These are phyloP conservation scores for Rhodotorula babjevae DNA, from an alignment of 768 basidiomycete species.

Conservation along the genomic window DNA sequence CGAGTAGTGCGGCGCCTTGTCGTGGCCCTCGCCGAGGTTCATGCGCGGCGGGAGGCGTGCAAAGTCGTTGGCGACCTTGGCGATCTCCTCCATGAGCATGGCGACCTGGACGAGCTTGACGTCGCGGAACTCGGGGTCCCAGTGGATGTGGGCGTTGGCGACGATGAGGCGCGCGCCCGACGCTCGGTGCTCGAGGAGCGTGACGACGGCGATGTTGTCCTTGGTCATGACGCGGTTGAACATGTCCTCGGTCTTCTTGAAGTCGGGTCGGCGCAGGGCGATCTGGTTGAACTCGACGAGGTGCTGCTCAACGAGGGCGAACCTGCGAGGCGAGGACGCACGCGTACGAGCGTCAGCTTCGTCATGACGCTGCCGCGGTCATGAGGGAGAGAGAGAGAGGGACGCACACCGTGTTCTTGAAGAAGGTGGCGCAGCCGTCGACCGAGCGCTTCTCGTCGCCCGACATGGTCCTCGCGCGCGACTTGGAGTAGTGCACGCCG, in stretches of 20 bases:
- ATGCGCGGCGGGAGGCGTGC: constrained; percentile 68
- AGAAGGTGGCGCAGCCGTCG: constrained; percentile 96
- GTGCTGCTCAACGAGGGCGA: constrained; percentile 85
- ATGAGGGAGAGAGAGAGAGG: neutral
- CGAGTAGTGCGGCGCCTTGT: constrained; percentile 61
- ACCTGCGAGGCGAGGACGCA: constrained; percentile 53
- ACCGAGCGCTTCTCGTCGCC: constrained; percentile 78
- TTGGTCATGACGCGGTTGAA: constrained; percentile 95
- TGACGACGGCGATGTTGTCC: constrained; percentile 85
- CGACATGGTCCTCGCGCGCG: constrained; percentile 86
- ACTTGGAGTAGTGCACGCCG: constrained; percentile 86
- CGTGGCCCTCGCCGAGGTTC: constrained; percentile 41
- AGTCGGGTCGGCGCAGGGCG: constrained; percentile 86
- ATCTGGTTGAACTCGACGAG: constrained; percentile 87
- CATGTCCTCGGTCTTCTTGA: constrained; percentile 98
- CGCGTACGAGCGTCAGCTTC: too few relatives aligned
- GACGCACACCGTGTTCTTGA: constrained; percentile 77
- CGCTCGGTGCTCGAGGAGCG: constrained; percentile 75
- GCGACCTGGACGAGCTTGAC: constrained; percentile 98
- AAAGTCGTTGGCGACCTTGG: constrained; percentile 80
- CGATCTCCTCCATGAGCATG: constrained; percentile 82
- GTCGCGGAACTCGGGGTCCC: constrained; percentile 87
- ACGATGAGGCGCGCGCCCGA: constrained; percentile 84
- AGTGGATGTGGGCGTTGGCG: constrained; percentile 84
- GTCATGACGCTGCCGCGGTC: neutral